phyloP scores from a whole-genome alignment of 805 yeast genomes.

The Pichia manshurica region DNA sequence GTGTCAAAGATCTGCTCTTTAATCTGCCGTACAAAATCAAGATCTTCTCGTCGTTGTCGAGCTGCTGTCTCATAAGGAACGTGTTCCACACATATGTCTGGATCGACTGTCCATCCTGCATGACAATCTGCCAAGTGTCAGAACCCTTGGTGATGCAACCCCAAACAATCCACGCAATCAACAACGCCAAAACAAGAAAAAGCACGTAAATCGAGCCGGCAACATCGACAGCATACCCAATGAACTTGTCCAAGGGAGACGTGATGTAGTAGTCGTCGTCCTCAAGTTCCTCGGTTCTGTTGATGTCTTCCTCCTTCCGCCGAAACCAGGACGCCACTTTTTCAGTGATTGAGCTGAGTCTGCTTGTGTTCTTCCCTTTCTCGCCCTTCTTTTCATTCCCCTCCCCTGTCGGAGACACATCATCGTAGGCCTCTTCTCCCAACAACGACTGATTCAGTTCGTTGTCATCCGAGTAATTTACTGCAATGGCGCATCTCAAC shows the following conservation, averaged over 20 bases:
- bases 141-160: slow-evolving; percentile 28
- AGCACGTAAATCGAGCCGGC: slow-evolving; percentile 22
- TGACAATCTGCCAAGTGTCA: slow-evolving; percentile 35
- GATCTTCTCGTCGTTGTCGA: slow-evolving; percentile 26
- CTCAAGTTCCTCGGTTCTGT: slow-evolving; percentile 7
- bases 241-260: slow-evolving; percentile 10
- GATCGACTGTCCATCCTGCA: slow-evolving; percentile 38
- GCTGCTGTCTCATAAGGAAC: slow-evolving; percentile 36
- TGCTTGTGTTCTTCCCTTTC: background rate
- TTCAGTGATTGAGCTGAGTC: background rate
- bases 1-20: slow-evolving; percentile 27
- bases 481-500: slow-evolving; percentile 12
- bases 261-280: slow-evolving; percentile 11
- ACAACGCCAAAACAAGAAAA: slow-evolving; percentile 23
- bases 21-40: slow-evolving; percentile 25
- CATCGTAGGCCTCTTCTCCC: background rate
- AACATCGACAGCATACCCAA: slow-evolving; percentile 14
- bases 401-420: too few species aligned
- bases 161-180: slow-evolving; percentile 18
- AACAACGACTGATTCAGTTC: background rate
- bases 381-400: background rate
- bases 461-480: background rate
- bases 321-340: background rate
- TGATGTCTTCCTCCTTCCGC: background rate
- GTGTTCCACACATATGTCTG: slow-evolving; percentile 38